phyloP scores from a whole-genome alignment of 2,329 filamentous ascomycete species.

The Fusarium sp. region DNA sequence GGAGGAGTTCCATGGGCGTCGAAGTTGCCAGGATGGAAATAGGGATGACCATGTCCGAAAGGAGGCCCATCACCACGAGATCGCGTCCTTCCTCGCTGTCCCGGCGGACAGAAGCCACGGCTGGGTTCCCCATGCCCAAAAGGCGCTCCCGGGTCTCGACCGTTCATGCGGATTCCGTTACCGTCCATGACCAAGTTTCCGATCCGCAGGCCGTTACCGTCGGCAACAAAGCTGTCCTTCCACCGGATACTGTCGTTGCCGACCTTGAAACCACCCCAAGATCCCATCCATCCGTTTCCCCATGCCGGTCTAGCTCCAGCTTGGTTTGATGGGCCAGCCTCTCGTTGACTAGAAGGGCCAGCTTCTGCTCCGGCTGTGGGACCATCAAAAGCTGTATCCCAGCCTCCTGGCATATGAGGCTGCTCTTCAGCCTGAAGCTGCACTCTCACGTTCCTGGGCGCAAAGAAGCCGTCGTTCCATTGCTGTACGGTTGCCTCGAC shows the following conservation, averaged over 20 bases:
- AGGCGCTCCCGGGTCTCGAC: conserved; percentile 1
- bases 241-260: conserved; percentile 58
- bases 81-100: background rate
- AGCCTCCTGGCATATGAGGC: conserved; percentile 43
- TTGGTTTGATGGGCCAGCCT: conserved; percentile 11
- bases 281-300: conserved; percentile 20
- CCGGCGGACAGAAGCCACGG: background rate
- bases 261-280: conserved; percentile 53
- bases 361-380: conserved; percentile 13
- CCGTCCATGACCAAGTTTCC: conserved; percentile 57
- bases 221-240: conserved; percentile 57
- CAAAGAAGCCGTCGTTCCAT: conserved; percentile 70
- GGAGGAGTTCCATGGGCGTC: conserved; percentile 9
- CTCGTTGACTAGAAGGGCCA: conserved; percentile 24
- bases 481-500: conserved; percentile 59
- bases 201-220: conserved; percentile 60
- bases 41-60: conserved; percentile 7
- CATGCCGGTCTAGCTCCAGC: background rate
- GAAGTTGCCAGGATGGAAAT: conserved; percentile 8
- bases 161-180: conserved; percentile 50
- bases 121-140: background rate
- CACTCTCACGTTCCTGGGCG: conserved; percentile 61
- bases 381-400: conserved; percentile 39
- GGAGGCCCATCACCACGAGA: conserved; percentile 6
- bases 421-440: conserved; percentile 43